Evolutionary conservation across 2,329 filamentous ascomycete species (phyloP), one percentile per base, ranked within the genome.

Genomic region (Colletotrichum incanum): DNA sequence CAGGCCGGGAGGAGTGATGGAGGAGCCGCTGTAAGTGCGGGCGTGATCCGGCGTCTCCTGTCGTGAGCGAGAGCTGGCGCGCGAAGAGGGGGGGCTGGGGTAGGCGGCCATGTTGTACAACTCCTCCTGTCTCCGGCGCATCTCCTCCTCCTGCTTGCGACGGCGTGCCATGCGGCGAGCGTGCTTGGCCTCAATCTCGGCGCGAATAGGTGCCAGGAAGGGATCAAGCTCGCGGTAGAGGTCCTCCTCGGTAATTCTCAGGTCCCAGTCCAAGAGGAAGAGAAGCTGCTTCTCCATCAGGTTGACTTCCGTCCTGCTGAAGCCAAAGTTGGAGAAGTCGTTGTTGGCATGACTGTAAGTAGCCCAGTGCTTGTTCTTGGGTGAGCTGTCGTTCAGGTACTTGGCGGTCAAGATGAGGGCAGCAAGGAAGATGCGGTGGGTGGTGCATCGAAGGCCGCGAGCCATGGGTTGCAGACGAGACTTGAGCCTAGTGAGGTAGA

Each of bases 361-460:
- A 75, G 96, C 95, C 96, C 96, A 99, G 88, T 99, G 96, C 91
- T 98, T 98, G 90, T 99, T 99, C 92, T 98, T 98, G 74, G 96
- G 96, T 16, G 95, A 98, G 73, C 95, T 98, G 87, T 98, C 96
- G 83, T 99, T 98, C 77, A 98, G 90, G 83, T 98, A 98, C 91
- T 99, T 99, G 77, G 96, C 96, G 1, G 96, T 92, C 56, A 93
- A 87, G 79, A 96, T 96, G 76, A 96, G 91, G 20, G 93, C 87
- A 52, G 94, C 96, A 60, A 99, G 90, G 86, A 99, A 98, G 88
- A 99, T 98, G 78, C 96, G 93, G 87, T 99, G 96, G 58, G 96
- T 94, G 31, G 96, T 98, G 88, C 96, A 98, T 78, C 93, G 92
- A 85, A 98, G 94, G 75, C 96, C 96, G 85, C 98, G 98, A 77